Conservation (phyloP, 257 asterid species). For the Handroanthus guayacan region DNA sequence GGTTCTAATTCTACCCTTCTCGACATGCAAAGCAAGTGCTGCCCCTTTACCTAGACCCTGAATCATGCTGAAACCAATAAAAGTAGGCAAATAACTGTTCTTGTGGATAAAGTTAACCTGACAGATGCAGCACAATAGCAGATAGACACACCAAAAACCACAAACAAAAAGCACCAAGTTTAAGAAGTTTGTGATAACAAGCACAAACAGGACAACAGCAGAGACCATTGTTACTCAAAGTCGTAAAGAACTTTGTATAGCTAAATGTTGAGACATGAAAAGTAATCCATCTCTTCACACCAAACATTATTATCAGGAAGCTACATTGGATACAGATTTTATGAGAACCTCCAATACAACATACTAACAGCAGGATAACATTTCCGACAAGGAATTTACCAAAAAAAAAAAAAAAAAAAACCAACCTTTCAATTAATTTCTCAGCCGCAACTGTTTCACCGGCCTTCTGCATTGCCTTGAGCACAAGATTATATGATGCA, state of each 20-base stretch:
- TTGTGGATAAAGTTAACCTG: not conserved
- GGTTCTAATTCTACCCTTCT: not conserved
- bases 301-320: constrained; percentile 1
- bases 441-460: constrained; percentile 63
- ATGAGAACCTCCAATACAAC: not conserved
- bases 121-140: not conserved
- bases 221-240: constrained; percentile 2
- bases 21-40: not conserved
- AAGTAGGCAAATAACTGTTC: not conserved
- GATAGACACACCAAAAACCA: not conserved
- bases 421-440: constrained; percentile 79
- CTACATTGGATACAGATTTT: not conserved
- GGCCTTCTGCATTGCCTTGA: constrained; percentile 72
- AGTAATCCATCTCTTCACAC: not conserved
- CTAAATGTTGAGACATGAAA: not conserved
- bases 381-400: not conserved
- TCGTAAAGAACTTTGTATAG: not conserved
- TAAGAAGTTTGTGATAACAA: not conserved
- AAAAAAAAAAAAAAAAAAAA: constrained; percentile 42
- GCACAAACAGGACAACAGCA: not conserved
- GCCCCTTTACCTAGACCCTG: not conserved
- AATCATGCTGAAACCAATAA: not conserved
- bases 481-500: constrained; percentile 76
- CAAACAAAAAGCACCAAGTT: not conserved
- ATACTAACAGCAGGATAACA: not conserved